Percentiles rank a stretch among this genome's conserved stretches.
phyloP scores from a whole-genome alignment of 1,284 basidiomycete genomes.

The Sporisorium reilianum region DNA sequence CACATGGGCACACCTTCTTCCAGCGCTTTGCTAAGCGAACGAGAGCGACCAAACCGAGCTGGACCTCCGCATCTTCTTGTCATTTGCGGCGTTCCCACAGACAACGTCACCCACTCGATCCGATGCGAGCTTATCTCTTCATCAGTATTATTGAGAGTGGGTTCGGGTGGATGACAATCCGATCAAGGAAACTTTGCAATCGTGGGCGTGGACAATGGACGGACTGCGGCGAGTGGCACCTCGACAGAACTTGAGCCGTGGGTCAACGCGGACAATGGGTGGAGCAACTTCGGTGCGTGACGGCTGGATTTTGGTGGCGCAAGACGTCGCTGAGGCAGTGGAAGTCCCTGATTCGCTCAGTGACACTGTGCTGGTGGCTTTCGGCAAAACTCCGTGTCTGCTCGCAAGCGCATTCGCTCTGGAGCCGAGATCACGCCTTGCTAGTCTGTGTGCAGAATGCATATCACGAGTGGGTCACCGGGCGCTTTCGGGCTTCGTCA shows the following conservation, averaged over 20 bases:
- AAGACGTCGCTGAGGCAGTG: not conserved
- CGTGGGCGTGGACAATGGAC: slow-evolving; percentile 1
- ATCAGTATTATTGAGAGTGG: not conserved
- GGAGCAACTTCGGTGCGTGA: not conserved
- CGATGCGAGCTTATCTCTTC: not conserved
- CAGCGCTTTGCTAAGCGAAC: too few species aligned
- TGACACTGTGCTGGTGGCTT: too few species aligned
- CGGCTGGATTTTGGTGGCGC: not conserved
- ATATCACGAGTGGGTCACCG: not conserved
- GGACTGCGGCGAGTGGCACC: not conserved
- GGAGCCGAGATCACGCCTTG: slow-evolving; percentile 1
- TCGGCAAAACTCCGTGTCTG: too few species aligned
- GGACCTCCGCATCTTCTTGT: too few species aligned
- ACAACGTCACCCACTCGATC: too few species aligned
- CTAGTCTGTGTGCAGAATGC: too few species aligned
- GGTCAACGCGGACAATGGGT: not conserved
- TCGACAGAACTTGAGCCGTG: not conserved
- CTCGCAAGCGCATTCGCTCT: not conserved
- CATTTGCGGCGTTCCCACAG: too few species aligned
- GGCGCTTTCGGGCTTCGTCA: not conserved
- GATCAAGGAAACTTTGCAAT: not conserved
- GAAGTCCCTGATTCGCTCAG: too few species aligned
- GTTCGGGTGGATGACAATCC: too few species aligned
- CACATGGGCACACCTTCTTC: too few species aligned
- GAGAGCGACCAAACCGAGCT: too few species aligned